Base-by-base conservation (phyloP, 352 stramenopile species). In the Pythium chondricola region DNA sequence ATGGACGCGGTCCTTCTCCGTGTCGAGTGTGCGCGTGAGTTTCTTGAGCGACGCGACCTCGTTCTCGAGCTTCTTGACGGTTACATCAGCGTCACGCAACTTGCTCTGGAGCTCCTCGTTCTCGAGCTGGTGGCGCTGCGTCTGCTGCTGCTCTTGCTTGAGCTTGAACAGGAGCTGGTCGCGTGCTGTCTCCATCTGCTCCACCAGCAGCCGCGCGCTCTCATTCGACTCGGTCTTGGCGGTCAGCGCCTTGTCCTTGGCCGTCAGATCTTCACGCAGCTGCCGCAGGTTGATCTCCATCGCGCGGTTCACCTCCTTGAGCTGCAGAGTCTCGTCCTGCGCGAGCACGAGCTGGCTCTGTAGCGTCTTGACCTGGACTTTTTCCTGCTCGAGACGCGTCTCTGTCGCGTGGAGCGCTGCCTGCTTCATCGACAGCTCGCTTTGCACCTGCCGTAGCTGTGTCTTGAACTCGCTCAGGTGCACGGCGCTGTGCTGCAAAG, bases 101-200 rank as follows among this genome's bases (percentile, higher is more conserved):
- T 85, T 80, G 0, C 47, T 61, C 26, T 81, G 66, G 5, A 86
- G 29, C 25, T 81, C 71, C 20, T 85, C 67, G 8, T 66, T 68
- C 21, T 88, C 66, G 33, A 74, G 56, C 18, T 81, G 56, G 8
- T 79, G 59, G 1, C 71, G 74, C 48, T 88, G 74, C 9, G 72
- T 57, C 18, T 85, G 70, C 38, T 88, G 70, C 37, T 85, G 73
- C 14, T 79, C 68, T 48, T 88, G 81, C 45, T 90, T 89, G 16
- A 80, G 58, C 52, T 91, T 79, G 48, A 88, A 86, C 14, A 75
- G 63, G 50, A 86, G 69, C 56, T 90, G 75, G 27, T 93, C 79
- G 4, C 82, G 74, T n/a, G 77, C 85, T 0, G 71, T 76, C 45
- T 91, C 79, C 73, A 93, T 88, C 41, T 91, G 79, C 56, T 87